Evolutionary conservation across 1,139 yeast genomes (phyloP).

Genomic region (Yamadazyma membranifaciens): DNA sequence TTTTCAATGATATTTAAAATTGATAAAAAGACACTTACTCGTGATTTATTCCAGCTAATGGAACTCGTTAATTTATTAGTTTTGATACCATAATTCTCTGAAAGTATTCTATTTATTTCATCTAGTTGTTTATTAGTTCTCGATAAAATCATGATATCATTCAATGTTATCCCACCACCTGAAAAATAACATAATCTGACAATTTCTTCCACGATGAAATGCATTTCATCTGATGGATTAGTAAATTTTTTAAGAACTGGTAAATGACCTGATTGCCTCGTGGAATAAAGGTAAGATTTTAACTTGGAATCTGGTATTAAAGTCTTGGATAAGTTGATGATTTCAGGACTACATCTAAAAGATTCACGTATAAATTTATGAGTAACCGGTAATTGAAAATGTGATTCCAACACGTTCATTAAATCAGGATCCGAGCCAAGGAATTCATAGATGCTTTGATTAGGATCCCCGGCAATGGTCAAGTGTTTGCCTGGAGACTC

Average conservation of each 20-base stretch:
- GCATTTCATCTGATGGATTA: slow-evolving; percentile 33
- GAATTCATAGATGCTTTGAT: slow-evolving; percentile 70
- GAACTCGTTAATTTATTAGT: slow-evolving; percentile 45
- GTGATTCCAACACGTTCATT: slow-evolving; percentile 22
- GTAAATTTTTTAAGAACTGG: slow-evolving; percentile 32
- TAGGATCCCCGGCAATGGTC: slow-evolving; percentile 70
- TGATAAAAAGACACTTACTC: slow-evolving; percentile 50
- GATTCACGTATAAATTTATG: slow-evolving; percentile 44
- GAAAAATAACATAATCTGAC: slow-evolving; percentile 41
- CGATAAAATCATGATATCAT: slow-evolving; percentile 56
- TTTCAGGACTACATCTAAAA: slow-evolving; percentile 60
- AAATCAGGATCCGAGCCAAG: slow-evolving; percentile 49
- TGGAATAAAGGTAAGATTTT: slow-evolving; percentile 15
- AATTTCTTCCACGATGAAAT: slow-evolving; percentile 46
- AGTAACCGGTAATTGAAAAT: slow-evolving; percentile 25
- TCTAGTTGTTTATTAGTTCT: slow-evolving; percentile 55
- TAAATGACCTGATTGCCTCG: slow-evolving; percentile 21
- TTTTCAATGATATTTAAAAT: slow-evolving; percentile 41
- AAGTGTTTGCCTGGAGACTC: slow-evolving; percentile 44
- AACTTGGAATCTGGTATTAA: slow-evolving; percentile 7
- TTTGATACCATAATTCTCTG: slow-evolving; percentile 38
- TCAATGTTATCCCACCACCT: slow-evolving; percentile 43
- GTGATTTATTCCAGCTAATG: slow-evolving; percentile 54
- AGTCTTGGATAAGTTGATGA: slow-evolving; percentile 28
- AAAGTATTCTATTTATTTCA: slow-evolving; percentile 38